phyloP scores from a whole-genome alignment of 2,329 filamentous ascomycete species.

The Dendryphion nanum region DNA sequence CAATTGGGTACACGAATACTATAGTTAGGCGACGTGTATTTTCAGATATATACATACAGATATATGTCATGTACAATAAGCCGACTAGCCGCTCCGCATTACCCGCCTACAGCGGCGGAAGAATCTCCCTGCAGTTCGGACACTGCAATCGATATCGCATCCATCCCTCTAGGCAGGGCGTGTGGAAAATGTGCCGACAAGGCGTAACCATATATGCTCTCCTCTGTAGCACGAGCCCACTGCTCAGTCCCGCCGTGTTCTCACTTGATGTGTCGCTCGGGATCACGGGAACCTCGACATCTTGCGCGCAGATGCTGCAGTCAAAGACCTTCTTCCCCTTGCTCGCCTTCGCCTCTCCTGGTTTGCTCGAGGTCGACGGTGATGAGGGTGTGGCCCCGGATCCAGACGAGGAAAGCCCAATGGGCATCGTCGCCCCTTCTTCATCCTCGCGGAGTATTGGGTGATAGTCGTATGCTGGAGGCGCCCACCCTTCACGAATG shows the following conservation, averaged over 20 bases:
- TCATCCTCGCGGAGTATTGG: conserved; percentile 84
- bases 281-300: conserved; percentile 84
- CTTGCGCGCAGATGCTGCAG: conserved; percentile 92
- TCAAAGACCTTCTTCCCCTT: conserved; percentile 68
- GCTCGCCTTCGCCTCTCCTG: conserved; percentile 46
- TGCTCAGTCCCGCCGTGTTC: conserved; percentile 38
- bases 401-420: conserved; percentile 57
- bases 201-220: conserved; percentile 96
- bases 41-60: too few relatives aligned
- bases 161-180: conserved; percentile 88
- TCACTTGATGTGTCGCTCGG: conserved; percentile 54
- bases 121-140: conserved; percentile 86
- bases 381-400: conserved; percentile 39
- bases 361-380: conserved; percentile 17
- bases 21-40: too few relatives aligned
- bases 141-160: conserved; percentile 92
- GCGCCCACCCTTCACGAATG: conserved; percentile 66
- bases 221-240: conserved; percentile 67
- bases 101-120: conserved; percentile 71
- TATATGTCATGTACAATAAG: too few relatives aligned
- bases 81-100: too few relatives aligned
- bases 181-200: conserved; percentile 95
- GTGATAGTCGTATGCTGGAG: conserved; percentile 88
- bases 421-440: conserved; percentile 71
- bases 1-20: too few relatives aligned